phyloP scores from a whole-genome alignment of 139 green algal genomes.

The Edaphochlamys debaryana region DNA sequence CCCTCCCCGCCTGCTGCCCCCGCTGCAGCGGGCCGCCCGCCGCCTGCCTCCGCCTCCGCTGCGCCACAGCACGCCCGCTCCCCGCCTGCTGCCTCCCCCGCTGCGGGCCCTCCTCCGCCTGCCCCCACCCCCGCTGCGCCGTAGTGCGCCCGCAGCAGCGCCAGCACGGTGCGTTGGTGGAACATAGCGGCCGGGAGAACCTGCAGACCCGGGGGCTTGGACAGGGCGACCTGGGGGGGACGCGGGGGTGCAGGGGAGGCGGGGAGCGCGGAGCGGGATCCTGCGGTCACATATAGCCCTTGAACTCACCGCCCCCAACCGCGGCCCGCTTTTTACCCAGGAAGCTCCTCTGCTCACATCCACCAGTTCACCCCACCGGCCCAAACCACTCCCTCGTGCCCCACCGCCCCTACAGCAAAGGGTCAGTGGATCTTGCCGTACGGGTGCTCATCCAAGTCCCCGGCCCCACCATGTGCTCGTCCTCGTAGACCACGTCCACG shows the following conservation, averaged over 20 bases:
- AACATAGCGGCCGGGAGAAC: constrained; percentile 40
- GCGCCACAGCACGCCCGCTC: not conserved
- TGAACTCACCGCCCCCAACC: too few relatives aligned
- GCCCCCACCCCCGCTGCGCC: not conserved
- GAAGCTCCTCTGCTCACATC: too few relatives aligned
- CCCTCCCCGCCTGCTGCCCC: not conserved
- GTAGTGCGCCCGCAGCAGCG: constrained; percentile 42
- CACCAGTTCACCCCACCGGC: too few relatives aligned
- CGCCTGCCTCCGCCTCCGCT: too few relatives aligned
- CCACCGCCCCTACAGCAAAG: too few relatives aligned
- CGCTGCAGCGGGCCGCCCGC: not conserved
- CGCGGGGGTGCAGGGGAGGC: too few relatives aligned
- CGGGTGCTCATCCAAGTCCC: too few relatives aligned
- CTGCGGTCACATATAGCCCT: too few relatives aligned
- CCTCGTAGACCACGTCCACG: constrained; percentile 59
- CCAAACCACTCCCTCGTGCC: too few relatives aligned
- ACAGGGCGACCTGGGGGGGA: constrained; percentile 41
- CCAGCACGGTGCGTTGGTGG: constrained; percentile 52
- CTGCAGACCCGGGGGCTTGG: constrained; percentile 63
- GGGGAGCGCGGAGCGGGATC: too few relatives aligned
- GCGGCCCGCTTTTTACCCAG: too few relatives aligned
- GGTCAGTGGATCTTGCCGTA: too few relatives aligned
- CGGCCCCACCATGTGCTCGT: constrained; percentile 51
- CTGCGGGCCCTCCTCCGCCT: not conserved
- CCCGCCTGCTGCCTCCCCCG: not conserved